These are phyloP conservation scores for Pyrenophora teres DNA, from an alignment of 2,329 filamentous ascomycete species.

Conservation along the genomic window DNA sequence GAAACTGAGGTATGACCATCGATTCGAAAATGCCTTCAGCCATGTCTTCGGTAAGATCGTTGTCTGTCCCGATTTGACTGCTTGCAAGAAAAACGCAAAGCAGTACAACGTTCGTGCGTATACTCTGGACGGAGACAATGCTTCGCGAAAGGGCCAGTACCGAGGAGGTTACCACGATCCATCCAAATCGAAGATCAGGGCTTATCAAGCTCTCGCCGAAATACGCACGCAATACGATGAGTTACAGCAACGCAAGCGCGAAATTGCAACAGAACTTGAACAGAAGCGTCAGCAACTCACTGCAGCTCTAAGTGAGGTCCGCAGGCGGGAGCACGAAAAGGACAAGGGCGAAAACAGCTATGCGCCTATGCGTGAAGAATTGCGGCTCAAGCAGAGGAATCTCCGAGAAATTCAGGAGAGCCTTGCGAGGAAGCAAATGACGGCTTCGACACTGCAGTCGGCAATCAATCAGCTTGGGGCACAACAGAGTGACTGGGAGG, in stretches of 20 bases:
- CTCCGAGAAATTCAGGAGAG: slow-evolving; percentile 74
- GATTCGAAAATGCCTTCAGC: slow-evolving; percentile 83
- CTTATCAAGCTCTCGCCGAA: slow-evolving; percentile 73
- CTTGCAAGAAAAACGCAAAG: slow-evolving; percentile 88
- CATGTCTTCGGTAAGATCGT: slow-evolving; percentile 97
- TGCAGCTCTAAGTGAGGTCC: slow-evolving; percentile 77
- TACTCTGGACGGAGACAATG: slow-evolving; percentile 90
- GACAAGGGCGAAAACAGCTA: slow-evolving; percentile 81
- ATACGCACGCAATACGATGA: slow-evolving; percentile 76
- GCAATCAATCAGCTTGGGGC: slow-evolving; percentile 63
- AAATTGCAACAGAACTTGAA: slow-evolving; percentile 73
- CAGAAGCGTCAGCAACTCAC: slow-evolving; percentile 88
- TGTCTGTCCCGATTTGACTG: slow-evolving; percentile 85
- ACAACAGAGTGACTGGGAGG: slow-evolving; percentile 75
- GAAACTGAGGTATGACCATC: slow-evolving; percentile 78
- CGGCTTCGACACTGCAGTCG: slow-evolving; percentile 71
- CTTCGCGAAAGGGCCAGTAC: slow-evolving; percentile 92
- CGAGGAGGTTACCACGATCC: slow-evolving; percentile 94
- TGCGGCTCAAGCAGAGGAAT: slow-evolving; percentile 74
- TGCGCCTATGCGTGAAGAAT: slow-evolving; percentile 75
- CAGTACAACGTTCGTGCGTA: slow-evolving; percentile 92
- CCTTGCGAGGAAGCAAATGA: slow-evolving; percentile 71
- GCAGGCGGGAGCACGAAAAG: slow-evolving; percentile 79
- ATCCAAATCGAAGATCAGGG: slow-evolving; percentile 82
- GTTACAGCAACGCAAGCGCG: slow-evolving; percentile 65